Conservation (phyloP, 306 rosid genomes). For the Pyrus betulifolia region DNA sequence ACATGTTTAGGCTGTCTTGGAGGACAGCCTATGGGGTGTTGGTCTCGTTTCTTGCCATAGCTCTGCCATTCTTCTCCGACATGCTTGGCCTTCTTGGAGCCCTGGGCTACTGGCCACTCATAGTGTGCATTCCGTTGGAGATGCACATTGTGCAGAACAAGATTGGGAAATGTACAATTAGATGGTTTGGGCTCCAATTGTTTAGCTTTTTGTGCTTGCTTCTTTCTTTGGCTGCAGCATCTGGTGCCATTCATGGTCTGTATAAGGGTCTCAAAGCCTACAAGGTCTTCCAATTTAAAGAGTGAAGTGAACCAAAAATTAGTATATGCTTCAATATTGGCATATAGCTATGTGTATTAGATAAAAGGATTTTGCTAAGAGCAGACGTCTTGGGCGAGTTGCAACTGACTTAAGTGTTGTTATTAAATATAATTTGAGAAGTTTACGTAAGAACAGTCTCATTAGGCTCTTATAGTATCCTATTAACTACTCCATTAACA, state of each 20-base stretch:
- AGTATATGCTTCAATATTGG: not conserved
- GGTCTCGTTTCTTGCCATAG: constrained; percentile 32
- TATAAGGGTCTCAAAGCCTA: constrained; percentile 22
- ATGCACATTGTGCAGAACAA: constrained; percentile 42
- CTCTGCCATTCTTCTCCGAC: constrained; percentile 47
- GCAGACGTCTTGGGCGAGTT: not conserved
- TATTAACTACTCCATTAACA: not conserved
- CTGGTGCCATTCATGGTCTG: constrained; percentile 43
- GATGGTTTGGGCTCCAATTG: constrained; percentile 43
- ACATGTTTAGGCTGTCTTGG: constrained; percentile 52
- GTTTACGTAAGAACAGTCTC: not conserved
- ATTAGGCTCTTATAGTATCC: not conserved
- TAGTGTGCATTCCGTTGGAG: constrained; percentile 51
- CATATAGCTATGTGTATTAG: too few relatives aligned
- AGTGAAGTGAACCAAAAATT: constrained; percentile 6
- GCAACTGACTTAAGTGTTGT: not conserved
- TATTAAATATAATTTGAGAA: too few relatives aligned
- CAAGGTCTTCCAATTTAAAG: constrained; percentile 37
- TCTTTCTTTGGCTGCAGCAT: constrained; percentile 33
- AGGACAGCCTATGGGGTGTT: constrained; percentile 32
- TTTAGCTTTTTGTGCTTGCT: constrained; percentile 33
- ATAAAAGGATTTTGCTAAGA: not conserved
- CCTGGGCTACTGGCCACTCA: constrained; percentile 52
- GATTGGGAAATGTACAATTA: constrained; percentile 21
- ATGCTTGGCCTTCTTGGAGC: constrained; percentile 61